Evolutionary conservation across 1,284 basidiomycete species (phyloP).

Genomic region (Boletellus sp.): DNA sequence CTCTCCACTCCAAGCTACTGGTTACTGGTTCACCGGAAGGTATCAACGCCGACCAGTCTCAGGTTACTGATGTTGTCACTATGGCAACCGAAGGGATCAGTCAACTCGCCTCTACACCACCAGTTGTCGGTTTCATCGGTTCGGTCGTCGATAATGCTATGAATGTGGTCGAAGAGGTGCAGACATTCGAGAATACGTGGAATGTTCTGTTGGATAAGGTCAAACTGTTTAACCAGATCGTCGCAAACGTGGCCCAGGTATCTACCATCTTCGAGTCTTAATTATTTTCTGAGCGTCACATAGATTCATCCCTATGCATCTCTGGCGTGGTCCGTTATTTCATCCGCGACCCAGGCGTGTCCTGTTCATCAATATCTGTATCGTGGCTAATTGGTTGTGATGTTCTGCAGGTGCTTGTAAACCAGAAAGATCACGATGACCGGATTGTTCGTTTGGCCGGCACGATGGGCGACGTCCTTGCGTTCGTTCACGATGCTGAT

Average conservation of each 20-base stretch:
- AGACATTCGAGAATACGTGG: not conserved
- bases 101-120: not conserved
- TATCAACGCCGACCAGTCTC: not conserved
- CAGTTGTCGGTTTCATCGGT: not conserved
- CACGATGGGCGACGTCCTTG: not conserved
- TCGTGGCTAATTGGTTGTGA: not conserved
- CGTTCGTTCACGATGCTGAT: not conserved
- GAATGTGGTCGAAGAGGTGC: not conserved
- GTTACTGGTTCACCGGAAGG: not conserved
- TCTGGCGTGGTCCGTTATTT: not conserved
- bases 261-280: not conserved
- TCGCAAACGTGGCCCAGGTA: not conserved
- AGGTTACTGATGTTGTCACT: not conserved
- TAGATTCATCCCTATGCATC: not conserved
- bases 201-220: not conserved
- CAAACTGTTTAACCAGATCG: constrained; percentile 1
- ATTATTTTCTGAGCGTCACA: not conserved
- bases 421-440: not conserved
- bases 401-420: not conserved
- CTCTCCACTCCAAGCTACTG: no score
- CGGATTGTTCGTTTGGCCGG: not conserved
- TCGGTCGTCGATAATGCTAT: not conserved
- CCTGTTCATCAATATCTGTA: not conserved
- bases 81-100: not conserved
- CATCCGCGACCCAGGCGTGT: not conserved